Base-by-base conservation (phyloP, 2,329 filamentous ascomycete genomes). In the Coniochaeta sp. region DNA sequence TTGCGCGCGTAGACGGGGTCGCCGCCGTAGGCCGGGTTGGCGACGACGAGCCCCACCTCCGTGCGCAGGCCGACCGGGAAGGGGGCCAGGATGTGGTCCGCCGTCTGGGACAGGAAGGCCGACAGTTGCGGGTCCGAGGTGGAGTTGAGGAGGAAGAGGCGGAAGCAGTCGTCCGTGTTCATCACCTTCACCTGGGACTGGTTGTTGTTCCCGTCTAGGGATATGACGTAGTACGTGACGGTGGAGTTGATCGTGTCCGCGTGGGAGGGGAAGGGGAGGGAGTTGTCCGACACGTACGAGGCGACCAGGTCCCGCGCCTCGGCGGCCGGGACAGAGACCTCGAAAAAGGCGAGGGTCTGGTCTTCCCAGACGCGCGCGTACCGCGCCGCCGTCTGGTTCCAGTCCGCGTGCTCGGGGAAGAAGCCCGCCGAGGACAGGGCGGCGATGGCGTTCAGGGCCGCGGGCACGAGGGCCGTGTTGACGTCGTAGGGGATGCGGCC, bases 401-500 rank as follows among this genome's bases (percentile, higher is more conserved):
- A 86, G 0, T 77, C 69, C 0, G 76, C 64, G 59, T 81, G 75
- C 2, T 75, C 68, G 0, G 80, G 71, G 62, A 82, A 87, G 63
- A 86, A 77, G 1, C 79, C 80, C 0, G 75, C 71, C 0, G 70
- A 69, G 2, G 82, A 73, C 1, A 88, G 72, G 0, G 75, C 73
- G 2, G 80, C 78, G 40, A 89, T 86, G 1, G 84, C 79, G 12
- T 81, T 77, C 0, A 89, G 75, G 1, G 82, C 84, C 1, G 86
- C 85, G 0, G 86, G 86, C 0, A 81, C 82, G 0, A 89, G 74
- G 0, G 83, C 85, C 0, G 82, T 82, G 65, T 88, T 89, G 26
- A 88, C 85, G 62, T 88, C 80, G 66, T 85, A 88, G 0, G 86
- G 85, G n/a, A 87, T 83, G 0, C 81, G 77, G 1, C 83, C 85